A percentile compares a stretch with the other conserved stretches of the same genome.
Evolutionary conservation across 208 protist species (phyloP).

Genomic region (Angomonas desouzai): DNA sequence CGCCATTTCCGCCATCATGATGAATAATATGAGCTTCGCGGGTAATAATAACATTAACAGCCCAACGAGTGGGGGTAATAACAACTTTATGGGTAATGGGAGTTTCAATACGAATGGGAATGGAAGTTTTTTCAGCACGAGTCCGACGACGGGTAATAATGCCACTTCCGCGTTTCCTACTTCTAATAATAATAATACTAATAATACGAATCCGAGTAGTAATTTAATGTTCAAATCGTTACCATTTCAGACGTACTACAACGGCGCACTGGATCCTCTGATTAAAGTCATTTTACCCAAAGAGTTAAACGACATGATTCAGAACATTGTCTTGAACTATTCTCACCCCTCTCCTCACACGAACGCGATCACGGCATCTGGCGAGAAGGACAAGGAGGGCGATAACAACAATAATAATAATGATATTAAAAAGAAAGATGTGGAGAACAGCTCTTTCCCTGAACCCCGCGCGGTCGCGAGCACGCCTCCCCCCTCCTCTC

Average conservation of each 20-base stretch:
- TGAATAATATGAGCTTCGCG: slow-evolving; percentile 11
- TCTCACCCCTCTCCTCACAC: not conserved
- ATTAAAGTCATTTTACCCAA: slow-evolving; percentile 43
- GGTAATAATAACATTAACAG: not conserved
- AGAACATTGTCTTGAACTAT: slow-evolving; percentile 7
- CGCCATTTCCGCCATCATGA: not conserved
- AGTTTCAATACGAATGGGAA: not conserved
- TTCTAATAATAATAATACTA: slow-evolving; percentile 1
- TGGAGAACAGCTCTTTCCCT: not conserved
- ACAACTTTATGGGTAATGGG: too few species aligned
- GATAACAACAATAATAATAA: slow-evolving; percentile 4
- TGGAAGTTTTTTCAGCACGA: not conserved
- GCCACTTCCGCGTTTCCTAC: not conserved
- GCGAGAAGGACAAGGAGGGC: not conserved
- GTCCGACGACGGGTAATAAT: not conserved
- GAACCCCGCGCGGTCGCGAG: not conserved
- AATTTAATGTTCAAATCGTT: not conserved
- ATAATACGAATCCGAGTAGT: not conserved
- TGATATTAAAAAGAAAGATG: not conserved
- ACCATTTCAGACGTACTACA: slow-evolving; percentile 44
- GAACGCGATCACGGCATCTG: not conserved
- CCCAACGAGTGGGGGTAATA: too few species aligned
- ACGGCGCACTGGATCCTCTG: slow-evolving; percentile 48
- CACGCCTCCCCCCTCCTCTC: not conserved
- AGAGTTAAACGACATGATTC: slow-evolving; percentile 39